These are phyloP conservation scores for Aegilops speltoides DNA, from an alignment of 176 grass and related monocot species.

Conservation along the genomic window DNA sequence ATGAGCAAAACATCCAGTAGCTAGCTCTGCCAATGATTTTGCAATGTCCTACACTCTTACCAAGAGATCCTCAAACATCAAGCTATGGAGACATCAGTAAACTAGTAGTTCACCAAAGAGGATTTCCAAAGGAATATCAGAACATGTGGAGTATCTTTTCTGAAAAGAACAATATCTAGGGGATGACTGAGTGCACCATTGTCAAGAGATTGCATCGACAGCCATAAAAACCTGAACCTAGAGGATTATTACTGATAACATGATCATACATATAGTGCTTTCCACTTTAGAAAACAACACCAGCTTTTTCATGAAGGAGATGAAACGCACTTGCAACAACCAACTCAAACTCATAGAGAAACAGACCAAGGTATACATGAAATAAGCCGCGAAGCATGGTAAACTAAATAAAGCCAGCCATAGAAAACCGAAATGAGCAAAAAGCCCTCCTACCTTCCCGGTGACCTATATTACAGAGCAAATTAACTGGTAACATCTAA, in stretches of 20 bases:
- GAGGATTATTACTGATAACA: conserved; percentile 10
- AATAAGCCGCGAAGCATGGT: background rate
- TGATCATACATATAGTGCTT: conserved; percentile 30
- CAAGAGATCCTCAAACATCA: conserved; percentile 53
- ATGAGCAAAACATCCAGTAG: conserved; percentile 34
- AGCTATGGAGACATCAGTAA: conserved; percentile 18
- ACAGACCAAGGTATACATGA: background rate
- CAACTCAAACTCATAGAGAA: background rate
- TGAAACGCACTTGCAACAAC: background rate
- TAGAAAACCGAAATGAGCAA: background rate
- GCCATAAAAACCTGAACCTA: conserved; percentile 26
- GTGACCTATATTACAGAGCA: background rate
- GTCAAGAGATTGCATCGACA: conserved; percentile 50
- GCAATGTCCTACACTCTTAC: conserved; percentile 46
- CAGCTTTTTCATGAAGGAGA: conserved; percentile 19
- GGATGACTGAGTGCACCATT: conserved; percentile 34
- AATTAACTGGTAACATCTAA: background rate
- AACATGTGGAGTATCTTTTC: conserved; percentile 35
- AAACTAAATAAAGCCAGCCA: background rate
- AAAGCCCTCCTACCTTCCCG: background rate
- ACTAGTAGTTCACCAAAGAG: conserved; percentile 19
- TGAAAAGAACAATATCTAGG: conserved; percentile 34
- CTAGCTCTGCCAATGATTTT: conserved; percentile 52
- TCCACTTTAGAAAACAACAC: conserved; percentile 1
- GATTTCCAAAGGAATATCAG: conserved; percentile 28